These are phyloP conservation scores for Calonectria ilicicola DNA, from an alignment of 2,329 filamentous ascomycete species.

Conservation along the genomic window DNA sequence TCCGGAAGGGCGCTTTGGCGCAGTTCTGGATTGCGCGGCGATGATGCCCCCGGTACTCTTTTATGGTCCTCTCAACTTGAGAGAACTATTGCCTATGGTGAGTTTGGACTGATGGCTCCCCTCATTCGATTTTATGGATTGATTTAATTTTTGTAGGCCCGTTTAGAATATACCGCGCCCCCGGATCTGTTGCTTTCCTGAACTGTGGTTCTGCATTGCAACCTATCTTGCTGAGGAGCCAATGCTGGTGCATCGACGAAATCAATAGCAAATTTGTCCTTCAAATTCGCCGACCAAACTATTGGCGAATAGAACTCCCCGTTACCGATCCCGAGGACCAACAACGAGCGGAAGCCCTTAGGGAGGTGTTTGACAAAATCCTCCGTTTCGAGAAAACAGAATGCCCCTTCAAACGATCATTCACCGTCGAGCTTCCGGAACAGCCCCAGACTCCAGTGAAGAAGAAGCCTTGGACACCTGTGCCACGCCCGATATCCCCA, in stretches of 20 bases:
- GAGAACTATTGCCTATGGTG: constrained; percentile 83
- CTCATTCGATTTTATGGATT: not conserved
- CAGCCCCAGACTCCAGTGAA: constrained; percentile 72
- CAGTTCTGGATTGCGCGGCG: constrained; percentile 48
- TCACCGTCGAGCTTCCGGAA: constrained; percentile 80
- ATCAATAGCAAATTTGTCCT: constrained; percentile 85
- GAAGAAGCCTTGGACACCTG: constrained; percentile 76
- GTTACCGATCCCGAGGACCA: constrained; percentile 62
- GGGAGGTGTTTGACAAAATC: constrained; percentile 76
- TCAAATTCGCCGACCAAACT: constrained; percentile 84
- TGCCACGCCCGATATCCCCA: constrained; percentile 27
- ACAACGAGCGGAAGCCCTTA: constrained; percentile 73
- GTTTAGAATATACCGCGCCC: constrained; percentile 86
- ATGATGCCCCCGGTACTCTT: constrained; percentile 71
- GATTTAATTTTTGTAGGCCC: constrained; percentile 63
- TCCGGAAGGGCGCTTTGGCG: constrained; percentile 47
- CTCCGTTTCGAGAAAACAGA: constrained; percentile 89
- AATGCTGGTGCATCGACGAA: constrained; percentile 94
- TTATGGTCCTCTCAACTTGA: constrained; percentile 83
- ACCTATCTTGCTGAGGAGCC: constrained; percentile 88
- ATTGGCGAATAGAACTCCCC: constrained; percentile 91
- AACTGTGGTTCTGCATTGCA: constrained; percentile 87
- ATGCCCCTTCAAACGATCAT: constrained; percentile 85
- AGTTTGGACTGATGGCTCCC: constrained; percentile 33
- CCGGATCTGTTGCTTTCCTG: constrained; percentile 87